Percentiles rank a stretch among this genome's conserved stretches.
phyloP scores from a whole-genome alignment of 2,329 filamentous ascomycete species.

The Colletotrichum sidae region DNA sequence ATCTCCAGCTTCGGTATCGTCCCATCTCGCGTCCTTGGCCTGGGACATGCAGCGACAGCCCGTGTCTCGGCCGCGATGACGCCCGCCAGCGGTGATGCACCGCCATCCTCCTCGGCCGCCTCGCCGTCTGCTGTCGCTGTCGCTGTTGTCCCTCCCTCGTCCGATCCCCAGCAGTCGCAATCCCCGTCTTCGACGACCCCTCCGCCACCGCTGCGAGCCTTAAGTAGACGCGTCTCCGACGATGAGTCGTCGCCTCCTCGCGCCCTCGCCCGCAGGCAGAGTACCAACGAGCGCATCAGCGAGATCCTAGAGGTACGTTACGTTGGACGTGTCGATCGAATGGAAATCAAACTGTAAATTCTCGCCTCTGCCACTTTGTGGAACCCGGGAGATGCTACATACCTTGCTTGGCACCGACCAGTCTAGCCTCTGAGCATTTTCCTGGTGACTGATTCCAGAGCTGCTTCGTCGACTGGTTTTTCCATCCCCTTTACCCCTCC shows the following conservation, averaged over 20 bases:
- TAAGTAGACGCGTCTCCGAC: constrained; percentile 33
- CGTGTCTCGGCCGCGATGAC: constrained; percentile 34
- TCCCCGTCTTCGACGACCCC: constrained; percentile 18
- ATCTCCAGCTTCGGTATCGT: not conserved
- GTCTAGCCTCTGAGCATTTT: constrained; percentile 13
- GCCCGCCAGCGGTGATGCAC: constrained; percentile 27
- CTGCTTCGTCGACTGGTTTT: not conserved
- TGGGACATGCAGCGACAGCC: constrained; percentile 17
- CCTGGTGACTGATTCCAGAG: constrained; percentile 6
- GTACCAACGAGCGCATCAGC: constrained; percentile 55
- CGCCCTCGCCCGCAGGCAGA: constrained; percentile 31
- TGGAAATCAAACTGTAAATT: not conserved
- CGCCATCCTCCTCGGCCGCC: constrained; percentile 10
- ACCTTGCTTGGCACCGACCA: constrained; percentile 21
- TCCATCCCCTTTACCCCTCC: not conserved
- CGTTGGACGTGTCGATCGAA: constrained; percentile 36
- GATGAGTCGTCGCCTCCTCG: constrained; percentile 26
- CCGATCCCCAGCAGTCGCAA: constrained; percentile 23
- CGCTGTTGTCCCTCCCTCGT: constrained; percentile 1
- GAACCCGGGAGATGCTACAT: constrained; percentile 1
- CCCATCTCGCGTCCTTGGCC: constrained; percentile 1
- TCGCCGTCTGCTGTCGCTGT: not conserved
- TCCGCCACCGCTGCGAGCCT: constrained; percentile 23
- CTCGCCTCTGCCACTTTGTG: constrained; percentile 22
- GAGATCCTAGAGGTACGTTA: constrained; percentile 61